phyloP scores from a whole-genome alignment of 805 yeast species.

The Lachancea kluyveri region DNA sequence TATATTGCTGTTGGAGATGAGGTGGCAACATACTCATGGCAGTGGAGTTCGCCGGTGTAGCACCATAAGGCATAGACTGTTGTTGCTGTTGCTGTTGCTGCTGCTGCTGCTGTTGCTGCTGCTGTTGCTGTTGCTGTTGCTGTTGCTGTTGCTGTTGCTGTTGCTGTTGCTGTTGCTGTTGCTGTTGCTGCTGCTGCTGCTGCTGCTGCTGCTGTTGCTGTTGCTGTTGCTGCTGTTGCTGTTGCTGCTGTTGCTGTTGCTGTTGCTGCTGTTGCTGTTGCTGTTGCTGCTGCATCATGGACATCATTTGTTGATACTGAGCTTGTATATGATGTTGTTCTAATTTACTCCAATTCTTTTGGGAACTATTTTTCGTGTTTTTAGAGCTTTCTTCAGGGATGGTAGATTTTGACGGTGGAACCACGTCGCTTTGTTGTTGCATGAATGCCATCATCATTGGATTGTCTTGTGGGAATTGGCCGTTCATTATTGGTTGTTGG shows the following conservation, averaged over 20 bases:
- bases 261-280: slow-evolving; percentile 3
- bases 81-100: slow-evolving; percentile 6
- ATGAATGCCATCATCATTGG: too few species aligned
- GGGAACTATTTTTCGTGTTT: neutral
- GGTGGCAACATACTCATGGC: neutral
- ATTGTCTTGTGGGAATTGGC: too few species aligned
- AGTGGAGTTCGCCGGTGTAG: neutral
- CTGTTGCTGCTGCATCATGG: slow-evolving; percentile 6
- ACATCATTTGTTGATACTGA: slow-evolving; percentile 3
- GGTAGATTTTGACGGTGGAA: too few species aligned
- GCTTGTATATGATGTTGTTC: slow-evolving; percentile 4
- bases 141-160: slow-evolving; percentile 6
- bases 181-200: slow-evolving; percentile 10
- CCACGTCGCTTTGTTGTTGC: too few species aligned
- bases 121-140: slow-evolving; percentile 3
- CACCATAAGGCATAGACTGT: slow-evolving; percentile 1
- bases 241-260: slow-evolving; percentile 23
- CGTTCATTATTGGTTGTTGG: too few species aligned
- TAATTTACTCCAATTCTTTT: slow-evolving; percentile 1
- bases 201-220: slow-evolving; percentile 11
- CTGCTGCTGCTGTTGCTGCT: slow-evolving; percentile 5
- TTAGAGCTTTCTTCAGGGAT: too few species aligned
- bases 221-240: slow-evolving; percentile 14
- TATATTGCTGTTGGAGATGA: slow-evolving; percentile 3
- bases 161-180: slow-evolving; percentile 2